Base-by-base conservation (phyloP, 305 asterid species). In the Fraxinus sp. region DNA sequence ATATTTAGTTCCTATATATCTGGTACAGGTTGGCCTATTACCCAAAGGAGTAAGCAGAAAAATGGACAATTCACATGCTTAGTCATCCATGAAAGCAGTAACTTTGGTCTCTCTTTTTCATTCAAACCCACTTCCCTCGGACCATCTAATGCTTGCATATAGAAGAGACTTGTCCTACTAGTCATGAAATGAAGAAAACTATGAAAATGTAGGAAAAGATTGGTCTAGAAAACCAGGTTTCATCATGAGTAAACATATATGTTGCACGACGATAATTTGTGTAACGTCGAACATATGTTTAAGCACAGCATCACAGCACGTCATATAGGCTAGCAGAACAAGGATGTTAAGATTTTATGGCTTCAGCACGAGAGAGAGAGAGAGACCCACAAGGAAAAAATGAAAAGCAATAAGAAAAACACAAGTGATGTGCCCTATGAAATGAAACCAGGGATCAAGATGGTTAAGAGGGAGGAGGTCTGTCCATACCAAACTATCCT, bases 401-500 rank as follows among this genome's bases (percentile, higher is more conserved):
- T 62, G 32, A 22, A 20, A 22, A 20, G 32, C 64, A 22, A 20
- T 22, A 62, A 20, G 71, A 62, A n/a, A 62, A 20, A 18, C 26
- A 22, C 28, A 20, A 2, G 32, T 7, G 71, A 62, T 3, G 26
- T 62, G 71, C 71, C 30, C 71, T 49, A 2, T 22, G 26, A 62
- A 18, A 62, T 62, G 71, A 62, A 62, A 62, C 32, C 28, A 62
- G 13, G 11, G 32, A 62, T 62, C 71, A 62, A 62, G 30, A 22
- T 6, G 71, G 30, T 62, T 20, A 41, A 59, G 76, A 39, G 20
- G 55, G 57, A 28, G 59, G 66, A 33, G 79, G 66, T 64, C 33
- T 16, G 68, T n/a, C 18, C 16, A 18, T 88, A 90, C 92, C 92
- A 55, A 81, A 26, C 59, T 71, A 35, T 85, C 87, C 32, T 81